These are phyloP conservation scores for Hypoxylon sp. DNA, from an alignment of 2,329 filamentous ascomycete species.

Conservation along the genomic window DNA sequence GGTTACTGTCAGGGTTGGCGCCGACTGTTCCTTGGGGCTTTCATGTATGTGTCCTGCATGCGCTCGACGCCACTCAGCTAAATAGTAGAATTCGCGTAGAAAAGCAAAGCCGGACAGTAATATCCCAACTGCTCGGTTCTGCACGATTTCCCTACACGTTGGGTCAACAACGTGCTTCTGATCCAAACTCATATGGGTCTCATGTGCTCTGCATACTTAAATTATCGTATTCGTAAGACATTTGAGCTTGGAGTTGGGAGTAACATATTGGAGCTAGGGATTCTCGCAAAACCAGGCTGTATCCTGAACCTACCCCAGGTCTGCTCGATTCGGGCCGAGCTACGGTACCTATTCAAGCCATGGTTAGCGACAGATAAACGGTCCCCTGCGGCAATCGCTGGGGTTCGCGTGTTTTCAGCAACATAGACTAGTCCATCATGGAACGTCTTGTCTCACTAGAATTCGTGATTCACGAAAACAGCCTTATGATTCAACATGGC, in stretches of 20 bases:
- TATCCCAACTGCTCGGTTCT: neutral
- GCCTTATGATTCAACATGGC: neutral
- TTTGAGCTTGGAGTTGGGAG: neutral
- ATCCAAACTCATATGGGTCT: neutral
- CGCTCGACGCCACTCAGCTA: constrained; percentile 20
- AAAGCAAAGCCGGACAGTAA: constrained; percentile 10
- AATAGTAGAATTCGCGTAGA: constrained; percentile 12
- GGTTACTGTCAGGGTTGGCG: neutral
- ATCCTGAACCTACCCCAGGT: neutral
- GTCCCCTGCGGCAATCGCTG: constrained; percentile 21
- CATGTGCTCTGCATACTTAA: neutral
- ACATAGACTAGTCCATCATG: neutral
- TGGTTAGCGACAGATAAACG: constrained; percentile 20
- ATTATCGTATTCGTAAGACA: constrained; percentile 18
- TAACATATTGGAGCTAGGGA: neutral
- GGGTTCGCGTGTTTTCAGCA: neutral
- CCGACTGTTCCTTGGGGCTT: neutral
- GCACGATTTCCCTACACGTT: neutral
- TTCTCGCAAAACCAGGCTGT: neutral
- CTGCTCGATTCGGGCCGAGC: constrained; percentile 5
- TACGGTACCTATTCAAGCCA: neutral
- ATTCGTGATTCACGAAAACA: neutral
- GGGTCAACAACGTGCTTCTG: constrained; percentile 2
- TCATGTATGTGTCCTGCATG: constrained; percentile 6
- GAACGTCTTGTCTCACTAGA: neutral